Base-by-base conservation (phyloP, 2,329 filamentous ascomycete species). In the Fusarium ambrosium region DNA sequence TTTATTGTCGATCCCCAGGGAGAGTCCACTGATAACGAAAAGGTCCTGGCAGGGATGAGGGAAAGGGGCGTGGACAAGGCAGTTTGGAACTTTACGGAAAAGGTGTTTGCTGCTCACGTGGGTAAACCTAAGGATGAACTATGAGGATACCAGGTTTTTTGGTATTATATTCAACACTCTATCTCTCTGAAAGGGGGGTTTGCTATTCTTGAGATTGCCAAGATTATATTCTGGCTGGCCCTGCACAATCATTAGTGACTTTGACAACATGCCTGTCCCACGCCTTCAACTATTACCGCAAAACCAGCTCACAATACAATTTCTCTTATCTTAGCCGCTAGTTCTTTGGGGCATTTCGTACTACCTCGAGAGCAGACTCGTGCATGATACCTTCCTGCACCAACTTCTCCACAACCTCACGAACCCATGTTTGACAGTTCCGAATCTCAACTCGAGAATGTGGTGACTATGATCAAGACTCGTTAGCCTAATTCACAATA, bases 391-490 rank as follows among this genome's bases (percentile, higher is more conserved):
- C 61, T 10, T 45, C 53, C 9, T 64, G 41, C 18, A 68, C 36
- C 11, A 68, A 14, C 41, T n/a, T 58, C 24, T 64, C 48, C 3
- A 68, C 61, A 56, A 68, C 24, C 10, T 64, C 66, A 3, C 16
- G 14, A 36, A 68, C 34, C 66, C 66, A 68, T 2, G 66, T 64
- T 24, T 68, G 66, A 27, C 66, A 68, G 16, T 64, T 68, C 41
- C 56, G 61, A n/a, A 68, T 64, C 18, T 64, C 51, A 18, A 64
- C 55, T 2, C 60, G 41, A 11, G 34, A 62, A 4, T 41, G 32
- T 16, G 43, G 29, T 8, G 39, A 24, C 66, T 68, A 10, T 14
- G 7, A 24, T 53, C 0, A 18, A 32, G 32, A 34, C 32, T 14
- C 11, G 1, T 34, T 34, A 34, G 32, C 32, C 11, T 22, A 14